These are phyloP conservation scores for Aspergillus funiculosus DNA, from an alignment of 495 filamentous ascomycete genomes.

Conservation along the genomic window DNA sequence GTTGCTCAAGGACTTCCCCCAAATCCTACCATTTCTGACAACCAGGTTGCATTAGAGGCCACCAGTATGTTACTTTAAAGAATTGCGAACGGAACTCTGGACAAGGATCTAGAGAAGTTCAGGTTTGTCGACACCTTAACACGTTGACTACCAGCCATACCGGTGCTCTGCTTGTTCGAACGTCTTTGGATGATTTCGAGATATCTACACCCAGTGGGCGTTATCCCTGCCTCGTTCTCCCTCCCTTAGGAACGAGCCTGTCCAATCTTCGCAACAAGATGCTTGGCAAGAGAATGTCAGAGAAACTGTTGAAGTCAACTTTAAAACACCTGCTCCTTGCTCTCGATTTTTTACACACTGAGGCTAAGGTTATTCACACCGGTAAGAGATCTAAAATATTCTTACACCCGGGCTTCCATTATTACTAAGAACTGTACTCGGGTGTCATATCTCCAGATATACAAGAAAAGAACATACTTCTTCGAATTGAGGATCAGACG, in stretches of 20 bases:
- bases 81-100: too few species aligned
- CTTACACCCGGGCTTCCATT: neutral
- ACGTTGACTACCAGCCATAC: conserved; percentile 17
- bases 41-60: conserved; percentile 10
- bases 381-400: neutral
- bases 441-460: too few species aligned
- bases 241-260: conserved; percentile 24
- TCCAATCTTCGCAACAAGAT: conserved; percentile 12
- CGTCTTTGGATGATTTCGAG: conserved; percentile 19
- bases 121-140: too few species aligned
- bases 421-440: neutral
- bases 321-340: conserved; percentile 11
- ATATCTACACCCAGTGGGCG: conserved; percentile 13
- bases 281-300: neutral
- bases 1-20: too few species aligned
- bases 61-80: conserved; percentile 20
- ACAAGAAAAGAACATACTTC: conserved; percentile 27
- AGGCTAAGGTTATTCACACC: conserved; percentile 6
- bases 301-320: conserved; percentile 1
- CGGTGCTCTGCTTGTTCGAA: conserved; percentile 16
- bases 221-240: conserved; percentile 27
- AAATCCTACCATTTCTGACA: neutral
- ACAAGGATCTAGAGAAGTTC: too few species aligned
- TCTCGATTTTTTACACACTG: conserved; percentile 14
- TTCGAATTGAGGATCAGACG: conserved; percentile 27